Percentiles rank a stretch among this genome's conserved stretches.
Evolutionary conservation across 345 rosid genomes (phyloP).

Genomic region (Gossypium mustelinum): DNA sequence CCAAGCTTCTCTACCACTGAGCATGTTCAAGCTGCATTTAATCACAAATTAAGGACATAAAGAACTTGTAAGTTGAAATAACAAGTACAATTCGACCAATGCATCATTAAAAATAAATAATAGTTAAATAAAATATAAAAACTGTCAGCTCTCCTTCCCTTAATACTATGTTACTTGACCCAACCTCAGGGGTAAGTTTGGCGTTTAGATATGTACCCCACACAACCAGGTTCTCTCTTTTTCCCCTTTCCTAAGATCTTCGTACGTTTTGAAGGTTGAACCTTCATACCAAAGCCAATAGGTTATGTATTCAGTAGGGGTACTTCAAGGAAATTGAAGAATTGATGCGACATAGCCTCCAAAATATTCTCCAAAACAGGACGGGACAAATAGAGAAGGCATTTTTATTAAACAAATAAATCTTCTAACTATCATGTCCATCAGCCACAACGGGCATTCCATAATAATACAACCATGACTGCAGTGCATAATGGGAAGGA

Average conservation of each 20-base stretch:
- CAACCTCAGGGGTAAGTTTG: neutral
- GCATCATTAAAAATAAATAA: neutral
- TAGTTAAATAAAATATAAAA: neutral
- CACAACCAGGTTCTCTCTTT: neutral
- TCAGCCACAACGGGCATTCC: neutral
- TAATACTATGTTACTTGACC: neutral
- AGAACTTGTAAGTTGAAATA: constrained; percentile 4
- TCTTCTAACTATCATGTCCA: neutral
- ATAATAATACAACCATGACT: neutral
- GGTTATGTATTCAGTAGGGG: neutral
- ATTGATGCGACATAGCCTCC: neutral
- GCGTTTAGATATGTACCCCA: neutral
- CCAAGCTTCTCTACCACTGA: constrained; percentile 14
- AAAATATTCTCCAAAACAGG: neutral
- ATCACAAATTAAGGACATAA: constrained; percentile 7
- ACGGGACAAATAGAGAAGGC: neutral
- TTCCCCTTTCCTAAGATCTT: neutral
- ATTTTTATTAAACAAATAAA: neutral
- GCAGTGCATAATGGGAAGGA: neutral
- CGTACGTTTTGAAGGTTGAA: neutral
- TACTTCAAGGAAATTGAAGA: neutral
- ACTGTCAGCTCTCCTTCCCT: neutral
- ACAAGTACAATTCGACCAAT: neutral
- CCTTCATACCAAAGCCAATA: neutral
- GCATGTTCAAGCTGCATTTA: constrained; percentile 22